Evolutionary conservation across 2,329 filamentous ascomycete species (phyloP), one percentile per base, ranked within the genome.

Genomic region (Penicillium sp.): DNA sequence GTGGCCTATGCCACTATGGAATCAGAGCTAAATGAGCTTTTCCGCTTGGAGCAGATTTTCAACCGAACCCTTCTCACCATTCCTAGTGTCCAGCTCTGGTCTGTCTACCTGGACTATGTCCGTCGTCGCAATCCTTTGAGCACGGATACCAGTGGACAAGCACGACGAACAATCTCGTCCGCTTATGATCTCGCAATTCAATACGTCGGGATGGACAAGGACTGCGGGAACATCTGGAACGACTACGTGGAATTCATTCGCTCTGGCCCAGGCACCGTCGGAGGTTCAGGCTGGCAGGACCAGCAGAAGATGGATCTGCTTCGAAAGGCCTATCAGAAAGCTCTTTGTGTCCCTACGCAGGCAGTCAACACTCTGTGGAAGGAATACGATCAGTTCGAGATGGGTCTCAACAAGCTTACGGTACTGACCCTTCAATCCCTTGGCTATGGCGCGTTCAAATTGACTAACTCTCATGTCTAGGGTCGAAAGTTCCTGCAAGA

Each of bases 251-350:
- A 95, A 68, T 97, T 99, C 74, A 87, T 98, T 77, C 93, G 93
- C 74, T 91, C 88, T 42, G 92, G 91, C 0, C 95, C 95, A 1
- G 95, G 95, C 6, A 88, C 88, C 61, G 86, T 95, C 61, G 94
- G 93, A 28, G 95, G 94, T 47, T 89, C 85, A 61, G 89, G 87
- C 61, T 99, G 95, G 96, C 93, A 98, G 78, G 95, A 98, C 74
- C 91, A 94, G 79, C 95, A 98, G 75, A 99, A 99, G 83, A 96
- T 97, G 90, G 95, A 99, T 71, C 84, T 91, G 69, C 80, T 99
- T 56, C 89, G 95, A 62, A 96, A 96, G 75, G 91, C 92, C 0
- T 99, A 97, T 75, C 93, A 97, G 72, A 90, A 90, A 57, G 94
- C 94, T 15, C 91, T 97, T 61, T 89, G 88, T 67, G 87, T 97